phyloP scores from a whole-genome alignment of 1,284 basidiomycete species.

The Tetrapyrgos nigripes region DNA sequence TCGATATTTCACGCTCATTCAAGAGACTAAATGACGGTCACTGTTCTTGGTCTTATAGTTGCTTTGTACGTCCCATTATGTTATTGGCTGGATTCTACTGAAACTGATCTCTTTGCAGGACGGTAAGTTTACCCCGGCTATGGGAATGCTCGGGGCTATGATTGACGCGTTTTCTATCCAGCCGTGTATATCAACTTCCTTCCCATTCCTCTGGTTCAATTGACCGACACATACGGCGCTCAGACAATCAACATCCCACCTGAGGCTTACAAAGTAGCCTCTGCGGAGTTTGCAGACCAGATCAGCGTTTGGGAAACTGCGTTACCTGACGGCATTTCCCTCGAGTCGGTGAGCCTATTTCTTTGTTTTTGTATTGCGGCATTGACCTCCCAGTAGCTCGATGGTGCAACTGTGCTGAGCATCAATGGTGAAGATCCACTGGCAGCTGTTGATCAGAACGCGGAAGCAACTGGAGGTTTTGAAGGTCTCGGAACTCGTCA shows the following conservation, averaged over 20 bases:
- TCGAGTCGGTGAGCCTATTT: conserved; percentile 45
- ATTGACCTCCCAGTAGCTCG: conserved; percentile 44
- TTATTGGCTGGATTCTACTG: neutral
- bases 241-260: conserved; percentile 3
- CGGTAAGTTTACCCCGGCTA: neutral
- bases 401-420: conserved; percentile 57
- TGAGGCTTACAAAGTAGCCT: conserved; percentile 2
- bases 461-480: conserved; percentile 49
- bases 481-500: conserved; percentile 61
- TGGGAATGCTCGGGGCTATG: too few relatives aligned
- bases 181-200: conserved; percentile 8
- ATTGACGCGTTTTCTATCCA: neutral
- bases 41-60: conserved; percentile 8
- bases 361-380: neutral
- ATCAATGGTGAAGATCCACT: conserved; percentile 62
- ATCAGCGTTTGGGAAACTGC: too few relatives aligned
- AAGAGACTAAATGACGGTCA: conserved; percentile 13
- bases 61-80: conserved; percentile 13
- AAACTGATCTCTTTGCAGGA: neutral
- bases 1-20: conserved; percentile 10
- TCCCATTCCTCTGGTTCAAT: conserved; percentile 10
- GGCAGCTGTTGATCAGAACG: conserved; percentile 57
- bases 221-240: conserved; percentile 7
- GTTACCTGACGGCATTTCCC: conserved; percentile 52
- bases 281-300: too few relatives aligned